Evolutionary conservation across 2,329 filamentous ascomycete genomes (phyloP).

Genomic region (Penicillium sp.): DNA sequence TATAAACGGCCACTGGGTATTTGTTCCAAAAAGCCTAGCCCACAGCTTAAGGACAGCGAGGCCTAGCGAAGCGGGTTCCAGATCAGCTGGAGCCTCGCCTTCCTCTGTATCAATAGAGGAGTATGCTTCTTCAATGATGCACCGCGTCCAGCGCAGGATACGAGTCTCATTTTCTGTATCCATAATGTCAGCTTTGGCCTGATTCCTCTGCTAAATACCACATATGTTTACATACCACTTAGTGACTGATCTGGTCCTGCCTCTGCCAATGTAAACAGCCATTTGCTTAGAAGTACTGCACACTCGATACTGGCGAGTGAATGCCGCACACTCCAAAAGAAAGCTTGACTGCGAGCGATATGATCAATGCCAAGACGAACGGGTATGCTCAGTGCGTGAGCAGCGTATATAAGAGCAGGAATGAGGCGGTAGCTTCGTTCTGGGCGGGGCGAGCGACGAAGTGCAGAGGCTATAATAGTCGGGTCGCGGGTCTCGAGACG

Average conservation of each 20-base stretch:
- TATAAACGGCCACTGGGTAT: constrained; percentile 38
- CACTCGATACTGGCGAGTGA: constrained; percentile 40
- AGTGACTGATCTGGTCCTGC: constrained; percentile 27
- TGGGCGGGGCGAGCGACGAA: constrained; percentile 60
- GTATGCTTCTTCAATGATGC: constrained; percentile 36
- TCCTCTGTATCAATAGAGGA: constrained; percentile 33
- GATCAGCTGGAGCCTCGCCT: constrained; percentile 21
- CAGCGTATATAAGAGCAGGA: constrained; percentile 66
- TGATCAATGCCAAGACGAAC: constrained; percentile 40
- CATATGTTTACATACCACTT: constrained; percentile 22
- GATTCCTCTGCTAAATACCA: neutral
- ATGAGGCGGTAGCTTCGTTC: constrained; percentile 62
- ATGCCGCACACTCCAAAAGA: constrained; percentile 42
- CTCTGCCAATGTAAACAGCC: constrained; percentile 41
- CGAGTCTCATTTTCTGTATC: constrained; percentile 32
- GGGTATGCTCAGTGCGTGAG: constrained; percentile 65
- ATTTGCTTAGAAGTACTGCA: constrained; percentile 46
- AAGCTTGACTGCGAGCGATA: constrained; percentile 38
- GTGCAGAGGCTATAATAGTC: constrained; percentile 60
- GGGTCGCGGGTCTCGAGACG: constrained; percentile 67
- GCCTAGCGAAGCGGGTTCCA: constrained; percentile 30
- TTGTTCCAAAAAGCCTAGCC: constrained; percentile 33
- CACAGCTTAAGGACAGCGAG: constrained; percentile 33
- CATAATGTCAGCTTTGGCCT: neutral
- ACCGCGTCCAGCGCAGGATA: constrained; percentile 34